Percentiles rank a stretch among this genome's conserved stretches.
These are phyloP conservation scores for Osmozyma mogii DNA, from an alignment of 805 yeast species.

Conservation along the genomic window DNA sequence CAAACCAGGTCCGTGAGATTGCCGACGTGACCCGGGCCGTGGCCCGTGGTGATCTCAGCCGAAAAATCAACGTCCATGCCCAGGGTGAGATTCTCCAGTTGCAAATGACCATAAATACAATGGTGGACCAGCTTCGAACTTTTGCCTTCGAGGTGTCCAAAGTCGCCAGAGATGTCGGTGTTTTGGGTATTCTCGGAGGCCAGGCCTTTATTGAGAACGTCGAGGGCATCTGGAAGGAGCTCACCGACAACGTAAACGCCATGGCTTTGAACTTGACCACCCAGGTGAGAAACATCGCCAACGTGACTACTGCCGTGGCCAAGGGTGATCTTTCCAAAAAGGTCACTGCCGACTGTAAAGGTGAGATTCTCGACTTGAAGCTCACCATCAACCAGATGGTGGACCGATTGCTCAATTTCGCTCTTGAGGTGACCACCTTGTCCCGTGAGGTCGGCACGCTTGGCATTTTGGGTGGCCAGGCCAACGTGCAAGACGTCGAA, in stretches of 20 bases:
- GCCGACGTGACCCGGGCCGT: slow-evolving; percentile 88
- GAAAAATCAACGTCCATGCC: slow-evolving; percentile 83
- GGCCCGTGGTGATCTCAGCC: slow-evolving; percentile 75
- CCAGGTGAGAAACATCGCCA: slow-evolving; percentile 82
- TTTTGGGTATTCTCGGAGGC: slow-evolving; percentile 81
- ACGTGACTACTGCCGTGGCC: slow-evolving; percentile 83
- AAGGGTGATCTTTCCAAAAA: slow-evolving; percentile 74
- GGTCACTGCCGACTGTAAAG: slow-evolving; percentile 76
- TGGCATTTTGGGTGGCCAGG: slow-evolving; percentile 44
- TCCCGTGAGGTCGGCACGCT: slow-evolving; percentile 41
- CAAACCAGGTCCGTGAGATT: slow-evolving; percentile 65
- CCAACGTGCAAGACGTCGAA: slow-evolving; percentile 43
- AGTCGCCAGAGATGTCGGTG: slow-evolving; percentile 86
- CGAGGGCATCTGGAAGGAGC: slow-evolving; percentile 82
- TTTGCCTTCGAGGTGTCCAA: slow-evolving; percentile 83
- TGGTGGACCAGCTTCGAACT: slow-evolving; percentile 79
- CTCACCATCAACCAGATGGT: slow-evolving; percentile 44
- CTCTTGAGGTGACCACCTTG: slow-evolving; percentile 38
- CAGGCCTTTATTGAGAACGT: slow-evolving; percentile 76
- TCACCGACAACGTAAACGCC: slow-evolving; percentile 81
- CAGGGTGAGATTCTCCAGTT: slow-evolving; percentile 83
- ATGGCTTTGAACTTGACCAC: slow-evolving; percentile 85
- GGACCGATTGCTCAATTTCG: slow-evolving; percentile 42
- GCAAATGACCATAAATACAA: slow-evolving; percentile 80
- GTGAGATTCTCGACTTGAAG: slow-evolving; percentile 37